phyloP scores from a whole-genome alignment of 352 stramenopile species.

The Pythium brachiatum region DNA sequence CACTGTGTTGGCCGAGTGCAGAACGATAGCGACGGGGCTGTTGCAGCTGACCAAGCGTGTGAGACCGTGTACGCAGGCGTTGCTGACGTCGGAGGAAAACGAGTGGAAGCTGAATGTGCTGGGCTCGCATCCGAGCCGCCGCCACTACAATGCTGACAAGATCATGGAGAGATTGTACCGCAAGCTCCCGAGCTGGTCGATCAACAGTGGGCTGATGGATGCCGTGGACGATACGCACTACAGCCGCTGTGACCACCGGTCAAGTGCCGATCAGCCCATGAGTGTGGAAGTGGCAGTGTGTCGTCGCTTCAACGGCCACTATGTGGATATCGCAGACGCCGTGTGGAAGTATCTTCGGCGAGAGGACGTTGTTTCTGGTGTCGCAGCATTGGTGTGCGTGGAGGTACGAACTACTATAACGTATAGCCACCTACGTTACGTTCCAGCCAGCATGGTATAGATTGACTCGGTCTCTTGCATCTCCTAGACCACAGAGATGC shows the following conservation, averaged over 20 bases:
- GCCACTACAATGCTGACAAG: conserved; percentile 16
- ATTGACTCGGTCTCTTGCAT: too few species aligned
- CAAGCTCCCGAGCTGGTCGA: conserved; percentile 11
- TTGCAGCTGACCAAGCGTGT: background rate
- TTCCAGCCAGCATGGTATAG: background rate
- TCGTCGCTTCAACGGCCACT: conserved; percentile 14
- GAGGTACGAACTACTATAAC: background rate
- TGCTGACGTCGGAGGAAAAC: conserved; percentile 18
- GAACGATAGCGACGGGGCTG: conserved; percentile 4
- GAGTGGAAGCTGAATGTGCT: conserved; percentile 20
- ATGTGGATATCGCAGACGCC: conserved; percentile 14
- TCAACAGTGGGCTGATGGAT: conserved; percentile 17
- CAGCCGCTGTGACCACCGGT: conserved; percentile 3
- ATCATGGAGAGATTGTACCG: conserved; percentile 21
- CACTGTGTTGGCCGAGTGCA: conserved; percentile 8
- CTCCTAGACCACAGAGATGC: conserved; percentile 5
- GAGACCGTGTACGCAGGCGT: background rate
- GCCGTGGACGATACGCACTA: background rate
- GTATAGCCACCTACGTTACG: background rate
- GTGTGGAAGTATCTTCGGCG: conserved; percentile 16
- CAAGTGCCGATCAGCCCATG: background rate
- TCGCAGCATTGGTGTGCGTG: background rate
- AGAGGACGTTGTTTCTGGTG: background rate
- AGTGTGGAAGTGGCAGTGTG: conserved; percentile 18
- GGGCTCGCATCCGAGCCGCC: conserved; percentile 7